Conservation (phyloP, 768 basidiomycete genomes). For the Cystofilobasidium ferigula region DNA sequence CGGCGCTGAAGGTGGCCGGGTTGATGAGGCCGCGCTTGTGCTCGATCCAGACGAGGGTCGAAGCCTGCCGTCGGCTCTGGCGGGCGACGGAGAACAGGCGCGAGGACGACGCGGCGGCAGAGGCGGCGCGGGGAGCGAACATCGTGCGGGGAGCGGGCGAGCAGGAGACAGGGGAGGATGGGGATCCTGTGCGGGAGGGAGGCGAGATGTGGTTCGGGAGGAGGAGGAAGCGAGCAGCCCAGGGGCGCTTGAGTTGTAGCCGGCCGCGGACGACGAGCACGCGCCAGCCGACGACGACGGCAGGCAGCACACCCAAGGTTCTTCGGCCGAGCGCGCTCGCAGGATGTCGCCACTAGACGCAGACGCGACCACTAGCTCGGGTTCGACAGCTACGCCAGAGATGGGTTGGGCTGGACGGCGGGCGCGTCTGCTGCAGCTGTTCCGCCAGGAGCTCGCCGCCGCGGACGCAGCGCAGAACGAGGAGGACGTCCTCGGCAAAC, state of each 20-base stretch:
- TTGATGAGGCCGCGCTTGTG: conserved; percentile 72
- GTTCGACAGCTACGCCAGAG: no score
- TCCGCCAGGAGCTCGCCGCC: neutral
- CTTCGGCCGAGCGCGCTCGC: no score
- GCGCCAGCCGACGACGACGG: no score
- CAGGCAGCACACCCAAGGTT: no score
- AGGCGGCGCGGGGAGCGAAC: neutral
- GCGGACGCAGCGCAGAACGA: neutral
- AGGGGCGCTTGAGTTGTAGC: no score
- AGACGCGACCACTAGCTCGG: no score
- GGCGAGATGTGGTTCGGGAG: no score
- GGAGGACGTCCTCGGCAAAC: neutral
- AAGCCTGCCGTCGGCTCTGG: conserved; percentile 29
- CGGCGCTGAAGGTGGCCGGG: conserved; percentile 71
- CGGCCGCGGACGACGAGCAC: no score
- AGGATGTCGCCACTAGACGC: no score
- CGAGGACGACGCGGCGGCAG: neutral
- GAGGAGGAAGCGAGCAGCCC: no score
- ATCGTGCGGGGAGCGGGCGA: neutral
- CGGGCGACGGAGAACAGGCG: neutral
- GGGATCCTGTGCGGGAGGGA: no score
- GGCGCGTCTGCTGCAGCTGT: neutral
- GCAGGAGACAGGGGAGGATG: no score
- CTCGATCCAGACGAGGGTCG: conserved; percentile 69
- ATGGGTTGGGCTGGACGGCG: neutral